Conservation (phyloP, 2,329 filamentous ascomycete species). For the Camillea tinctor region DNA sequence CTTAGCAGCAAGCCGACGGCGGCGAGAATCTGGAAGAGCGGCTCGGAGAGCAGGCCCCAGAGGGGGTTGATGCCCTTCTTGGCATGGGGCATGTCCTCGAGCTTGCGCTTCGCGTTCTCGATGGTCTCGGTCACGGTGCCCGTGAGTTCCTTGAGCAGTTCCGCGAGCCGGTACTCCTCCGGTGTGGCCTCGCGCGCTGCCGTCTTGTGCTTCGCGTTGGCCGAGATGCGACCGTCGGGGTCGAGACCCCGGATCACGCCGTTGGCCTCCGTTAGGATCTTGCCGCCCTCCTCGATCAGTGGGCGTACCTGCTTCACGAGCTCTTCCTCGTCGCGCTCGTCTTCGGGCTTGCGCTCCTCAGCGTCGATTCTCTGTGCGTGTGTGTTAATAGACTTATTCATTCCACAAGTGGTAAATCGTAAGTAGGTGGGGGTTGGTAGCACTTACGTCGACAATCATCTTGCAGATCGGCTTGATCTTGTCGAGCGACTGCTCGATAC, state of each 20-base stretch:
- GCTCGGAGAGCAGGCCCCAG: conserved; percentile 79
- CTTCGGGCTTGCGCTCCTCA: conserved; percentile 76
- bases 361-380: conserved; percentile 67
- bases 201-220: conserved; percentile 79
- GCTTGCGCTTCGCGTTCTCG: conserved; percentile 83
- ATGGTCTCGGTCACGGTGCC: conserved; percentile 78
- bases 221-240: conserved; percentile 81
- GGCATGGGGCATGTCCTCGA: conserved; percentile 87
- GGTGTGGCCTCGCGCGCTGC: conserved; percentile 73
- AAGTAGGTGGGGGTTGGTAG: neutral
- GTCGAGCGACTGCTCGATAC: conserved; percentile 77
- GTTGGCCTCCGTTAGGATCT: conserved; percentile 82
- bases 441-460: conserved; percentile 73
- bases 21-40: conserved; percentile 87
- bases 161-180: conserved; percentile 82
- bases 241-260: conserved; percentile 84
- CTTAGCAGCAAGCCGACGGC: conserved; percentile 80
- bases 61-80: conserved; percentile 94
- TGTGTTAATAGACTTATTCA: conserved; percentile 25
- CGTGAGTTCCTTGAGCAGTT: conserved; percentile 82
- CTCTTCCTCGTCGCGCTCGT: conserved; percentile 83
- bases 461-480: conserved; percentile 82
- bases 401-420: neutral
- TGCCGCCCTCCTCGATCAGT: conserved; percentile 80
- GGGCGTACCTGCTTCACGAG: conserved; percentile 85